Conservation (phyloP, 768 basidiomycete species). For the Amanita thiersii region DNA sequence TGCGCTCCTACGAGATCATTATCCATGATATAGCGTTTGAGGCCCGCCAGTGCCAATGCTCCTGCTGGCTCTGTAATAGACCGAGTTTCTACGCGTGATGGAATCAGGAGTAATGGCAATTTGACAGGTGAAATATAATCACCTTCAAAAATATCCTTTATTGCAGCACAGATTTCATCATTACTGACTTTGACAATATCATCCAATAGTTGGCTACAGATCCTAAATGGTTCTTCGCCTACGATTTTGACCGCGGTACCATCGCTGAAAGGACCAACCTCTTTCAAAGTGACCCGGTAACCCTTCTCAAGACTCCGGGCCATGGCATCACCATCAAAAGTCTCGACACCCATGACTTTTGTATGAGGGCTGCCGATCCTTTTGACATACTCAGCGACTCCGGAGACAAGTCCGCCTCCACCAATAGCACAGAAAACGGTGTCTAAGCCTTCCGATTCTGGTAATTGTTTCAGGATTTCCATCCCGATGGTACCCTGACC, state of each 20-base stretch:
- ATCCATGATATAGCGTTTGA: slow-evolving; percentile 79
- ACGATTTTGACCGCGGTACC: slow-evolving; percentile 96
- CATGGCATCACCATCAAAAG: slow-evolving; percentile 94
- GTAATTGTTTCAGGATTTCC: slow-evolving; percentile 89
- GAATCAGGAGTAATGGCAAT: slow-evolving; percentile 3
- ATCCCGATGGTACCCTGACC: slow-evolving; percentile 94
- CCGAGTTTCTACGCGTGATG: slow-evolving; percentile 65
- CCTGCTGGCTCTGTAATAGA: slow-evolving; percentile 97
- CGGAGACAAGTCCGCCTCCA: slow-evolving; percentile 90
- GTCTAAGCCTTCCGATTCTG: slow-evolving; percentile 67
- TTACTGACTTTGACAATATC: slow-evolving; percentile 81
- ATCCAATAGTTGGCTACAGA: slow-evolving; percentile 82
- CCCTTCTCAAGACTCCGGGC: slow-evolving; percentile 72
- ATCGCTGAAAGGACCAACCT: slow-evolving; percentile 95
- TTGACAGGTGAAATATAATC: slow-evolving; percentile 11
- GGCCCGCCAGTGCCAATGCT: slow-evolving; percentile 83
- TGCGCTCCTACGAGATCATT: slow-evolving; percentile 78
- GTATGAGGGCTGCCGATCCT: slow-evolving; percentile 81
- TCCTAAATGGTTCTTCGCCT: slow-evolving; percentile 89
- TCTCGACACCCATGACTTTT: slow-evolving; percentile 87
- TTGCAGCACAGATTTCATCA: slow-evolving; percentile 96
- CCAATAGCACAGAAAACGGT: slow-evolving; percentile 90
- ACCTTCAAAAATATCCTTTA: slow-evolving; percentile 99
- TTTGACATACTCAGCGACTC: slow-evolving; percentile 88
- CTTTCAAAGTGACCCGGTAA: slow-evolving; percentile 71